Conservation (phyloP, 192 early-diverging fungal species). For the Coemansia nantahalensis region DNA sequence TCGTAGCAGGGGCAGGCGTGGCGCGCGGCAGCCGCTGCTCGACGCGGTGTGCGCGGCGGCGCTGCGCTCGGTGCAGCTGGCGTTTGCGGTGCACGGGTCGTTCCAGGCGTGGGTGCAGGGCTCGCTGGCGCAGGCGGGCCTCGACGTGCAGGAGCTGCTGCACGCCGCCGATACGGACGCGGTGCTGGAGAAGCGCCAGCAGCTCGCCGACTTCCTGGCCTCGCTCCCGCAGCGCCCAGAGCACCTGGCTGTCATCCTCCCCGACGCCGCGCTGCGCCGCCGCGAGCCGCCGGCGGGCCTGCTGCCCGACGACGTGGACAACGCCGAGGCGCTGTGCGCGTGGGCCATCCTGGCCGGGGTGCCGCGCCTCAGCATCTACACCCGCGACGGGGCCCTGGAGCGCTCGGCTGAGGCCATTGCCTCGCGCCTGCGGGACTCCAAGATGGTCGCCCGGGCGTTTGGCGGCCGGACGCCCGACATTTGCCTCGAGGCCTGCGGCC, state of each 20-base stretch:
- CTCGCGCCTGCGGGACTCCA: constrained; percentile 34
- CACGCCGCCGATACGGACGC: constrained; percentile 29
- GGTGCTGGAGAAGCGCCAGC: constrained; percentile 22
- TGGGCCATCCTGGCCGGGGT: constrained; percentile 35
- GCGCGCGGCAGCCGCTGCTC: constrained; percentile 16
- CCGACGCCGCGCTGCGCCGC: constrained; percentile 10
- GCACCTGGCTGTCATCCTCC: constrained; percentile 37
- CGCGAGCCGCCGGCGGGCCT: not conserved
- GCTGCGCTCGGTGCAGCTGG: constrained; percentile 33
- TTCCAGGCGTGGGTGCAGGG: constrained; percentile 47
- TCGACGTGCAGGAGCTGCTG: constrained; percentile 41
- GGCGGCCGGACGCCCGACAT: constrained; percentile 28
- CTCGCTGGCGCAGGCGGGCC: constrained; percentile 30
- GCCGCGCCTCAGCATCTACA: constrained; percentile 42
- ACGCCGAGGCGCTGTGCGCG: constrained; percentile 41
- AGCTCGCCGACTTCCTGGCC: constrained; percentile 21
- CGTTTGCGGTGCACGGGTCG: constrained; percentile 31
- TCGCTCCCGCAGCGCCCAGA: constrained; percentile 43
- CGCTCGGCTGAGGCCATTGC: constrained; percentile 19
- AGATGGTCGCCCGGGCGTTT: constrained; percentile 31
- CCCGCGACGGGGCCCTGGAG: constrained; percentile 25
- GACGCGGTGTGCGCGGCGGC: constrained; percentile 23
- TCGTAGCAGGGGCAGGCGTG: constrained; percentile 13
- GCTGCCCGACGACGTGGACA: constrained; percentile 16
- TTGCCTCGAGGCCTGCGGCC: constrained; percentile 6